A percentile compares a stretch with the other conserved stretches of the same genome.
phyloP scores from a whole-genome alignment of 2,329 filamentous ascomycete species.

The Emmonsiellopsis sp. region DNA sequence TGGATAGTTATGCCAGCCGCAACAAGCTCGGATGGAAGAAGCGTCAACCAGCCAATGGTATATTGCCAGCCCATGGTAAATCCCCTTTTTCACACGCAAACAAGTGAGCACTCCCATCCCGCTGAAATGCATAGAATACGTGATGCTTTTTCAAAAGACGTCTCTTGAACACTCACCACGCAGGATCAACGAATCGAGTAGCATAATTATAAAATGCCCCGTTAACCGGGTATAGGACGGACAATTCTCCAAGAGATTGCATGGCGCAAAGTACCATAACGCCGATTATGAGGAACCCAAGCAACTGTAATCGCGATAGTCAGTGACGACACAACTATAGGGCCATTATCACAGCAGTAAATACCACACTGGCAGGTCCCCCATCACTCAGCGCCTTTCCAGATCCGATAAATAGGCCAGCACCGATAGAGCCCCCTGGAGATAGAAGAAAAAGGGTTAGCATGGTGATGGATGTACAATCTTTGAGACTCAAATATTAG shows the following conservation, averaged over 20 bases:
- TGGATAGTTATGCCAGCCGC: slow-evolving; percentile 54
- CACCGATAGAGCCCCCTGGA: slow-evolving; percentile 43
- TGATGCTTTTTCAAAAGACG: background rate
- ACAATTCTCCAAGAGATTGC: slow-evolving; percentile 52
- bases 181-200: slow-evolving; percentile 52
- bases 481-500: no score
- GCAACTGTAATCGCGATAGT: slow-evolving; percentile 41
- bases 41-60: slow-evolving; percentile 71
- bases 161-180: slow-evolving; percentile 27
- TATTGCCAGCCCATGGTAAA: slow-evolving; percentile 47
- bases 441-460: background rate
- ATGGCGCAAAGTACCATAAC: slow-evolving; percentile 49
- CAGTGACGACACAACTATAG: slow-evolving; percentile 59
- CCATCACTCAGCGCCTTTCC: slow-evolving; percentile 32
- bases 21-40: slow-evolving; percentile 60
- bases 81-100: slow-evolving; percentile 33
- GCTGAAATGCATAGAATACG: background rate
- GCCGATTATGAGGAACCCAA: slow-evolving; percentile 46
- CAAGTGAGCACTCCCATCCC: background rate
- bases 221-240: slow-evolving; percentile 53
- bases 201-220: slow-evolving; percentile 54
- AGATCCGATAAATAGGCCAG: slow-evolving; percentile 46
- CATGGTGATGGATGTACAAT: no score
- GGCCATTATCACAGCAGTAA: slow-evolving; percentile 33
- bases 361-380: slow-evolving; percentile 27